Evolutionary conservation across 176 grass and related monocot genomes (phyloP), one percentile per base, ranked within the genome.

Genomic region (Pharus latifolius): DNA sequence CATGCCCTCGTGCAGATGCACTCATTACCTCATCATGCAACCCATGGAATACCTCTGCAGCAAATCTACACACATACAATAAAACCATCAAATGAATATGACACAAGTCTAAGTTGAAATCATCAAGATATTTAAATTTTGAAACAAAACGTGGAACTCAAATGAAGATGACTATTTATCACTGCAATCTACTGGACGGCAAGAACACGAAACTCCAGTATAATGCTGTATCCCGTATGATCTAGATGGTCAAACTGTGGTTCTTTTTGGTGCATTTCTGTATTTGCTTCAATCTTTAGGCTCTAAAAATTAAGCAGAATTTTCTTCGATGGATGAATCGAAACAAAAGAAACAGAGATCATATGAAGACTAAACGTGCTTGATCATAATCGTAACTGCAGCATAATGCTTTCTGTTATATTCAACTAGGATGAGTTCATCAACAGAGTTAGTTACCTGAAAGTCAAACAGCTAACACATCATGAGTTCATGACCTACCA

Each of bases 21-120:
- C 46, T 84, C 60, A 85, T 81, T 41, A 98, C 81, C 53, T 98
- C 81, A 67, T 92, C 86, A 37, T 93, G 86, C 69, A 98, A 79
- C 0, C 84, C 73, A 35, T 94, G 60, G 65, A 94, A 98, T 38
- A 98, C 77, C 46, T 85, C 74, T 6, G 82, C 84, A 19, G 87
- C 45, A 73, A 94, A 93, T 67, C 90, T 94, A 72, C 56, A 83
- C 11, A 32, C 30, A 26, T 34, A 57, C 18, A 56, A 33, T 33
- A 29, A 22, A 14, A 1, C 0, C 10, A 11, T 38, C 47, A 2
- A 4, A 49, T 26, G 73, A 30, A n/a, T n/a, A n/a, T n/a, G n/a
- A n/a, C n/a, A n/a, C n/a, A n/a, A n/a, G n/a, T n/a, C n/a, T n/a
- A n/a, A n/a, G n/a, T n/a, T n/a, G n/a, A n/a, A n/a, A n/a, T n/a